phyloP scores from a whole-genome alignment of 1,284 basidiomycete genomes.

The Peniophora sp. region DNA sequence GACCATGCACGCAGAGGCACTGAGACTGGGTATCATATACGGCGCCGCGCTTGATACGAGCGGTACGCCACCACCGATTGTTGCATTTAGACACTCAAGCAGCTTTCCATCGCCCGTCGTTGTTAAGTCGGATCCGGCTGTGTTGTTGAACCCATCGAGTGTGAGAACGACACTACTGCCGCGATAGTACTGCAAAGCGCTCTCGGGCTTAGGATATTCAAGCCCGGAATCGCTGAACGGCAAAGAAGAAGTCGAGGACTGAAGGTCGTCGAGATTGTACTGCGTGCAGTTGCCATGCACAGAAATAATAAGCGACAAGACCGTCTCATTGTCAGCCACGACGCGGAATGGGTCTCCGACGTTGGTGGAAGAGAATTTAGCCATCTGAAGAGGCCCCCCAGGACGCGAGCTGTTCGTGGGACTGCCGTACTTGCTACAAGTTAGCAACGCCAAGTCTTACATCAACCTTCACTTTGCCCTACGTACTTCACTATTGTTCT shows the following conservation, averaged over 20 bases:
- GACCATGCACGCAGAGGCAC: too few species aligned
- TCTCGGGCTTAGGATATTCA: slow-evolving; percentile 36
- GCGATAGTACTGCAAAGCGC: slow-evolving; percentile 52
- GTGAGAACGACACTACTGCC: slow-evolving; percentile 46
- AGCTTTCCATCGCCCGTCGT: slow-evolving; percentile 38
- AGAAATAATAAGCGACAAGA: slow-evolving; percentile 37
- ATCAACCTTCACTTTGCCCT: slow-evolving; percentile 30
- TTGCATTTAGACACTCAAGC: slow-evolving; percentile 46
- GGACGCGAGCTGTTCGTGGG: slow-evolving; percentile 46
- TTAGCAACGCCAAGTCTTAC: not conserved
- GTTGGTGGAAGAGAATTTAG: slow-evolving; percentile 39
- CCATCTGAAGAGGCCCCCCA: slow-evolving; percentile 46
- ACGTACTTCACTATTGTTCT: slow-evolving; percentile 33
- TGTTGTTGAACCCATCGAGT: slow-evolving; percentile 61
- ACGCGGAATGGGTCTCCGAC: slow-evolving; percentile 45
- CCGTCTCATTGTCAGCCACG: slow-evolving; percentile 50
- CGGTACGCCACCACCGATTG: slow-evolving; percentile 42
- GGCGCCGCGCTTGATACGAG: slow-evolving; percentile 24
- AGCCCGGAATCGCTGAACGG: slow-evolving; percentile 24
- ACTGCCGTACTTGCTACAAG: slow-evolving; percentile 39
- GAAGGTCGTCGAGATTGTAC: slow-evolving; percentile 17
- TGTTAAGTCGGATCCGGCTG: slow-evolving; percentile 35
- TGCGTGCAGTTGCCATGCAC: slow-evolving; percentile 38
- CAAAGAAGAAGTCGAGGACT: slow-evolving; percentile 15
- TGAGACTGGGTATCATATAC: not conserved